Conservation (phyloP, 2,329 filamentous ascomycete species). For the Venturia carpophila region DNA sequence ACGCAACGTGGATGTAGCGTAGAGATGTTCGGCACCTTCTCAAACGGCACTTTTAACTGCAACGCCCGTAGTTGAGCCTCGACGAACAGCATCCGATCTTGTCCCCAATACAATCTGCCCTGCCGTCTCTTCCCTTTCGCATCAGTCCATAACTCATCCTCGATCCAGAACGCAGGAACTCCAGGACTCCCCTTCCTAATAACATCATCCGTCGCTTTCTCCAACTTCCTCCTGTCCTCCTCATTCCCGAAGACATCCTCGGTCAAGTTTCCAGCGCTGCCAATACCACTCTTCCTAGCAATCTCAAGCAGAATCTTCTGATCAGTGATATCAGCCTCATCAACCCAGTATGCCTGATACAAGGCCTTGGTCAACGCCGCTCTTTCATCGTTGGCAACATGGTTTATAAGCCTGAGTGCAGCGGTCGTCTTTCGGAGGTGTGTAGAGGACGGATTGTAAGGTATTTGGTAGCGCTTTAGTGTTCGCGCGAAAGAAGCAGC, state of each 20-base stretch:
- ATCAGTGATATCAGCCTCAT: constrained; percentile 27
- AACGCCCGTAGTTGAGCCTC: constrained; percentile 24
- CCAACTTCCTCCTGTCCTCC: constrained; percentile 25
- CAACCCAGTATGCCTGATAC: constrained; percentile 30
- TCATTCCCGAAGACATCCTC: constrained; percentile 22
- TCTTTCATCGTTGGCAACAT: constrained; percentile 23
- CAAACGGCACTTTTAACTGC: constrained; percentile 21
- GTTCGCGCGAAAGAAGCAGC: constrained; percentile 27
- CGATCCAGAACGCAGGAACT: constrained; percentile 31
- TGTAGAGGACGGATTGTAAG: constrained; percentile 27
- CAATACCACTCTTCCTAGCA: constrained; percentile 25
- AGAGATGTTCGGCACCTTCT: constrained; percentile 18
- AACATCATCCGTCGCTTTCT: constrained; percentile 25
- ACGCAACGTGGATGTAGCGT: neutral
- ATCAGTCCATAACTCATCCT: constrained; percentile 18
- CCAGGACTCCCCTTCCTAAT: constrained; percentile 30
- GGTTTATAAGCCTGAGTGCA: constrained; percentile 26
- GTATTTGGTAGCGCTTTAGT: constrained; percentile 26
- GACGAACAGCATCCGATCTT: constrained; percentile 33
- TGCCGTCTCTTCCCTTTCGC: constrained; percentile 20
- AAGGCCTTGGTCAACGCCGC: constrained; percentile 24
- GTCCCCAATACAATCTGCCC: constrained; percentile 29
- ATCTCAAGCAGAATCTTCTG: constrained; percentile 24
- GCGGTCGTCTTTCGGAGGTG: constrained; percentile 30
- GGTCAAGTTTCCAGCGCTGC: constrained; percentile 14